phyloP scores from a whole-genome alignment of 257 asterid species.

The Leptodermis oblonga region DNA sequence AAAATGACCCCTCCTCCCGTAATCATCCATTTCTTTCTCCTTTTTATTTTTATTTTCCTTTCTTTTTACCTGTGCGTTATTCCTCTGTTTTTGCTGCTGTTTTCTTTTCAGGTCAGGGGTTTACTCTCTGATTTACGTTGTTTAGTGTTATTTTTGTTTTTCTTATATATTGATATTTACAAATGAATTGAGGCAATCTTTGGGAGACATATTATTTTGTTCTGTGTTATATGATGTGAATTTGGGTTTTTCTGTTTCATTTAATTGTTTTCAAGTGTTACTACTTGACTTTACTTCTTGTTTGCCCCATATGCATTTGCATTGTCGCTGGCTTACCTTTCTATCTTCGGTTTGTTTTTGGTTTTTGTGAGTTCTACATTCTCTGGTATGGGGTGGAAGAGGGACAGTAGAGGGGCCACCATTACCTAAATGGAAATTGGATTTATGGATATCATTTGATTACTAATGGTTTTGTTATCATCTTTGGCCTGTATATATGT shows the following conservation, averaged over 20 bases:
- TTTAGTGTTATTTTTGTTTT: neutral
- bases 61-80: neutral
- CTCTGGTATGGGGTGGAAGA: neutral
- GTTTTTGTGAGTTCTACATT: too few species aligned
- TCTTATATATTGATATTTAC: neutral
- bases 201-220: neutral
- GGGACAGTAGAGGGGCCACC: too few species aligned
- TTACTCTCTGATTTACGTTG: neutral
- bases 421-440: neutral
- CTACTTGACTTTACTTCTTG: neutral
- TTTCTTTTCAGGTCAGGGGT: neutral
- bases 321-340: neutral
- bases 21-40: neutral
- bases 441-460: neutral
- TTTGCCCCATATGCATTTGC: neutral
- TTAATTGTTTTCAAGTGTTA: neutral
- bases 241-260: neutral
- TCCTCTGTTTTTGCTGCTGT: neutral
- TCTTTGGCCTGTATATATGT: neutral
- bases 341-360: too few species aligned
- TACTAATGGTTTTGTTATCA: neutral
- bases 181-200: neutral
- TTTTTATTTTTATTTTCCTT: neutral
- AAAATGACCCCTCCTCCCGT: conserved; percentile 94
- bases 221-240: neutral